phyloP scores from a whole-genome alignment of 2,329 filamentous ascomycete species.

The Tricladium varicosporioides region DNA sequence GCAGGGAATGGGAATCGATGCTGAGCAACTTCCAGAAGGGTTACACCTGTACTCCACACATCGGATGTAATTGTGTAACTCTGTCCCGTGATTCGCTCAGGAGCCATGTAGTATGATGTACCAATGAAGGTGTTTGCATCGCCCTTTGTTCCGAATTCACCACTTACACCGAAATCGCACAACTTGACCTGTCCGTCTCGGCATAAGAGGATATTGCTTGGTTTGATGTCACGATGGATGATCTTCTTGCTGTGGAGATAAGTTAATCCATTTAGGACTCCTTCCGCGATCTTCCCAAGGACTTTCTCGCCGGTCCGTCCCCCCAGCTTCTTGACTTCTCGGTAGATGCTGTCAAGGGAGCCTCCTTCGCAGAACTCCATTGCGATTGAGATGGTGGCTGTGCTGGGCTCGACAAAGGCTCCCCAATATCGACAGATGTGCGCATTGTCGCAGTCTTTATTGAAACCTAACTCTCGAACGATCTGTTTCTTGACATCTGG shows the following conservation, averaged over 20 bases:
- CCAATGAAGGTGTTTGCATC: slow-evolving; percentile 99
- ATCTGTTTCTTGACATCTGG: slow-evolving; percentile 99
- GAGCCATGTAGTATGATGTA: slow-evolving; percentile 99
- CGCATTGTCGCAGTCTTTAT: slow-evolving; percentile 93
- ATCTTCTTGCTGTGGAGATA: slow-evolving; percentile 96
- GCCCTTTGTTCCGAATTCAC: slow-evolving; percentile 97
- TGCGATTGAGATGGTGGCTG: slow-evolving; percentile 93
- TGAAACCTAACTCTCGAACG: slow-evolving; percentile 92
- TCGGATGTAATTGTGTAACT: slow-evolving; percentile 98
- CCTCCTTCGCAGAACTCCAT: slow-evolving; percentile 99
- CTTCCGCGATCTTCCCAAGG: slow-evolving; percentile 92
- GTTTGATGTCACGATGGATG: slow-evolving; percentile 98
- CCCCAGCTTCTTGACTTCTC: slow-evolving; percentile 92
- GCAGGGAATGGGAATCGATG: slow-evolving; percentile 98
- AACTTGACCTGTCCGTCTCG: slow-evolving; percentile 93
- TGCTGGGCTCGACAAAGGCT: slow-evolving; percentile 93
- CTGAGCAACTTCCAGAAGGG: slow-evolving; percentile 97
- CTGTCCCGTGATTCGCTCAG: slow-evolving; percentile 95
- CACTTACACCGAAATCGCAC: slow-evolving; percentile 96
- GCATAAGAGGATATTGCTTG: slow-evolving; percentile 92
- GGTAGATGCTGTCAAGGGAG: slow-evolving; percentile 93
- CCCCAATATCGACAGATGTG: slow-evolving; percentile 98
- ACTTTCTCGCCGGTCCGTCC: slow-evolving; percentile 97
- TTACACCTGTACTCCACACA: slow-evolving; percentile 97
- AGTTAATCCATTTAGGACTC: slow-evolving; percentile 87